Base-by-base conservation (phyloP, 768 basidiomycete species). In the Tulasnella sp. region DNA sequence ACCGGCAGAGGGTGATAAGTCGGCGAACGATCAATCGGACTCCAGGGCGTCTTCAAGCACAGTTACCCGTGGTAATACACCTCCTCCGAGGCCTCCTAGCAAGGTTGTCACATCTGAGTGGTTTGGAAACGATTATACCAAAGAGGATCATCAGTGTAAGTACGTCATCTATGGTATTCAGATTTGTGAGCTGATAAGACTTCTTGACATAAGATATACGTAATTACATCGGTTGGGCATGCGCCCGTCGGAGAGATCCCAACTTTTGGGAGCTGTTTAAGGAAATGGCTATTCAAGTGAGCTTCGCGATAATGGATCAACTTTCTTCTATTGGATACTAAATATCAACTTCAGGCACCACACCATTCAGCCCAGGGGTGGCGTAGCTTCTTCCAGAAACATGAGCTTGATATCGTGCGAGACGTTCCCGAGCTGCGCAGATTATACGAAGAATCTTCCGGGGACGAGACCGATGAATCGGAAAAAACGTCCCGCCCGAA, bases 111-210 rank as follows among this genome's bases (percentile, higher is more conserved):
- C 32, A 34, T 31, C 29, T 31, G 49, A 32, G 27, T 51, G 49
- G 49, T 51, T 51, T n/a, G 49, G 49, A 16, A 24, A 42, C 19
- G 49, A 51, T 31, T 51, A 41, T 16, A 51, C 49, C 2, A 32
- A 41, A 7, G 49, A 51, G 25, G 49, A 51, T 43, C 28, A 34
- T 16, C 40, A 41, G 32, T 51, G 49, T 51, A 42, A 44, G 49
- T 29, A 16, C 28, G 24, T 43, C 19, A 32, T 42, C 13, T 43
- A 8, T 35, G 24, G 35, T 42, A 39, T 15, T 40, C 39, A 5
- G 27, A n/a, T 5, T 40, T 28, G 1, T 3, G 28, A 31, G 33
- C 29, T 19, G 12, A 45, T 42, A 15, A 19, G 1, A 8, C 16
- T 22, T 19, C 27, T 20, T 6, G 5, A 16, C 9, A n/a, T 13